Base-by-base conservation (phyloP, 2,329 filamentous ascomycete species). In the Aspergillus latus region DNA sequence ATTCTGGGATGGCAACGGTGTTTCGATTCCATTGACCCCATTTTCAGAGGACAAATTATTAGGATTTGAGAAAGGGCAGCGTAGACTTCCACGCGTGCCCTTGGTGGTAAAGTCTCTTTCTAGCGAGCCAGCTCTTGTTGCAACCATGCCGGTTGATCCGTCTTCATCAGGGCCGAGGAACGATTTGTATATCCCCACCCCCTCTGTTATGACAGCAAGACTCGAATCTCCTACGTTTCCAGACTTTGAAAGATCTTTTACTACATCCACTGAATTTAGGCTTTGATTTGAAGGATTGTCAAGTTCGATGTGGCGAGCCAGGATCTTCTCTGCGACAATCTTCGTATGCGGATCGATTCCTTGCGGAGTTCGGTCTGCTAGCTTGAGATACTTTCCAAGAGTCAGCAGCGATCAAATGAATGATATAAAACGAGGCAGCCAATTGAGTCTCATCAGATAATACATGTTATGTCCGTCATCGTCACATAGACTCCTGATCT, bases 31-130 rank as follows among this genome's bases (percentile, higher is more conserved):
- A 54, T 68, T 73, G 68, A 59, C 64, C 69, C 65, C 74, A 65
- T 67, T 63, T 58, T 64, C 66, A 58, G 64, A 58, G 32, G 74
- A 65, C 66, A 79, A 74, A 57, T 79, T 70, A 36, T 68, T 71
- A 65, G 79, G 73, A 58, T 76, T 78, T 32, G 84, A 87, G 73
- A 96, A 96, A 0, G 92, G 92, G 74, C 92, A 97, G 63, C 85
- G 84, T 50, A 97, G 78, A 61, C 83, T 84, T 64, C 92, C 90
- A 66, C 88, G 90, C 67, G 86, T 90, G 59, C 92, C 92, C 69
- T 87, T 81, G 36, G 92, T 88, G 15, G 92, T 97, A 67, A 96
- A 97, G 74, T 97, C 92, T 75, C 89, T 88, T 76, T 96, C 92
- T 68, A 96, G 77, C 37, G 84, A 80, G 49, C 85, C 83, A 15